These are phyloP conservation scores for Venustampulla echinocandica DNA, from an alignment of 495 filamentous ascomycete genomes.

Conservation along the genomic window DNA sequence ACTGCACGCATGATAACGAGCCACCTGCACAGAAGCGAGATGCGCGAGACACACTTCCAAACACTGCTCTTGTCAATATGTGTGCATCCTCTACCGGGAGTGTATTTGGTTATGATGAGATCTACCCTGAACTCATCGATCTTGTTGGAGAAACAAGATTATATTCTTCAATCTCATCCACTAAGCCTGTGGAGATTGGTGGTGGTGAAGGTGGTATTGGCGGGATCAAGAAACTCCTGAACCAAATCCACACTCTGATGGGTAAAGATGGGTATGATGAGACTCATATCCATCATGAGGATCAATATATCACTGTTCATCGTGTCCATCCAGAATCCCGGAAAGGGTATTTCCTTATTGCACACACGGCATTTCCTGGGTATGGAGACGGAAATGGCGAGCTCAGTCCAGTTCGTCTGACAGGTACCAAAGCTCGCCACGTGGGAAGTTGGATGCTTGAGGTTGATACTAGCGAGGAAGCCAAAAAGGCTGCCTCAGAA, in stretches of 20 bases:
- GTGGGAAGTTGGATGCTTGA: slow-evolving; percentile 85
- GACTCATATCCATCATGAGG: slow-evolving; percentile 93
- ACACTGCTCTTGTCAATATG: slow-evolving; percentile 89
- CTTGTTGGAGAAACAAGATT: slow-evolving; percentile 78
- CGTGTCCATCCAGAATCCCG: slow-evolving; percentile 82
- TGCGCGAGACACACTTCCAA: slow-evolving; percentile 90
- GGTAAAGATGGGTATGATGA: slow-evolving; percentile 89
- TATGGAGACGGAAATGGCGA: slow-evolving; percentile 71
- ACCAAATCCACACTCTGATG: slow-evolving; percentile 89
- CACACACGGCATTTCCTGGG: slow-evolving; percentile 88
- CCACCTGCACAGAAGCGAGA: slow-evolving; percentile 92
- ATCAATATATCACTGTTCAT: slow-evolving; percentile 93
- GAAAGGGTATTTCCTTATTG: slow-evolving; percentile 88
- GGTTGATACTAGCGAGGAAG: slow-evolving; percentile 61
- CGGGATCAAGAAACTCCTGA: slow-evolving; percentile 80
- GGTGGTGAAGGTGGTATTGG: slow-evolving; percentile 73
- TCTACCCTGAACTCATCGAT: slow-evolving; percentile 86
- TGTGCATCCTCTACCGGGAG: slow-evolving; percentile 89
- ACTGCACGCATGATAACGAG: slow-evolving; percentile 99
- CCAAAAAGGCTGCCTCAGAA: slow-evolving; percentile 50
- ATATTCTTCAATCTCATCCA: slow-evolving; percentile 68
- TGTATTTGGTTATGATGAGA: slow-evolving; percentile 98
- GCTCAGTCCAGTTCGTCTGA: slow-evolving; percentile 66
- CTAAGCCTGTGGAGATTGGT: slow-evolving; percentile 46
- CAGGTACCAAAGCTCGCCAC: slow-evolving; percentile 64